Conservation (phyloP, 768 basidiomycete genomes). For the Boletus eberwhitei region DNA sequence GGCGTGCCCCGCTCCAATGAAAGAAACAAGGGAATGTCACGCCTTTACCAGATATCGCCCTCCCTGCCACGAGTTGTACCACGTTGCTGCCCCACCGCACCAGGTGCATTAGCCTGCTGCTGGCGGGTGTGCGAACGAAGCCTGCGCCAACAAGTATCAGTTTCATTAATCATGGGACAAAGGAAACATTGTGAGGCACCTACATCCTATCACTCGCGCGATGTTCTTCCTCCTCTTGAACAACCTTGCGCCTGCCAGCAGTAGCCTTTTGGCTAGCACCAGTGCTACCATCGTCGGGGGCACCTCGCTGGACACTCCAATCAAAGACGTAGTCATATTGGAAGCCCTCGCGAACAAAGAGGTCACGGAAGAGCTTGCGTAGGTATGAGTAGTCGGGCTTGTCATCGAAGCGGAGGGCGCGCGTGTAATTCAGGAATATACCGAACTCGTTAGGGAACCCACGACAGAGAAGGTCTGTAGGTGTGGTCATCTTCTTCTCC, state of each 20-base stretch:
- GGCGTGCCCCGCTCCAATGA: conserved; percentile 38
- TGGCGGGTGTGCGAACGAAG: conserved; percentile 85
- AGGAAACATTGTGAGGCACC: conserved; percentile 33
- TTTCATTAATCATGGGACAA: conserved; percentile 7
- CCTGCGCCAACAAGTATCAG: conserved; percentile 41
- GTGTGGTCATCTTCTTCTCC: conserved; percentile 99
- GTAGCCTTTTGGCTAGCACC: conserved; percentile 60
- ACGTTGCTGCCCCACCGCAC: conserved; percentile 46
- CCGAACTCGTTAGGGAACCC: conserved; percentile 99
- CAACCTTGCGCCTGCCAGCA: conserved; percentile 70
- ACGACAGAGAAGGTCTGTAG: conserved; percentile 94
- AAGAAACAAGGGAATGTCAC: conserved; percentile 28
- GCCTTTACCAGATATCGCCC: conserved; percentile 45
- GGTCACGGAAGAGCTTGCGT: conserved; percentile 97
- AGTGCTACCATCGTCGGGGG: conserved; percentile 62
- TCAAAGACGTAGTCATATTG: conserved; percentile 99
- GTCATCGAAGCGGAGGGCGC: conserved; percentile 98
- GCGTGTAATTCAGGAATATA: conserved; percentile 98
- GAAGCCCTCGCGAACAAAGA: conserved; percentile 95
- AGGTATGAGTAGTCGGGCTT: conserved; percentile 99
- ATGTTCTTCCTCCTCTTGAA: conserved; percentile 83
- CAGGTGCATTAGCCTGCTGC: conserved; percentile 57
- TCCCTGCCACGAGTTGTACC: conserved; percentile 39
- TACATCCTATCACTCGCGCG: conserved; percentile 81
- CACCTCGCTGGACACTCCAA: conserved; percentile 86